phyloP scores from a whole-genome alignment of 2,329 filamentous ascomycete genomes.

The Diaporthe sp. region DNA sequence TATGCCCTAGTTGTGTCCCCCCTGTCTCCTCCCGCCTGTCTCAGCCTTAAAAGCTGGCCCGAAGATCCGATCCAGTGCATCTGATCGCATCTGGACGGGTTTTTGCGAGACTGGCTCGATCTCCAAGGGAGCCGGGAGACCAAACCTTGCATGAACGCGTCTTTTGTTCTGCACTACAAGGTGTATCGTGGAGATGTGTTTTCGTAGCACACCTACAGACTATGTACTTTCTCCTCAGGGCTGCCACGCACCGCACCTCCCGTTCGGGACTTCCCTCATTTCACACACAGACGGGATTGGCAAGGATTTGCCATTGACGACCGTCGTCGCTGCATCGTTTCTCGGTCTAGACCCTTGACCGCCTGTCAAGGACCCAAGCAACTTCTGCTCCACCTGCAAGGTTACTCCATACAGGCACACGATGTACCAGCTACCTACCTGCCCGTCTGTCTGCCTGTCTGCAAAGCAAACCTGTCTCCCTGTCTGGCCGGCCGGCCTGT shows the following conservation, averaged over 20 bases:
- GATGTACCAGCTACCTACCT: background rate
- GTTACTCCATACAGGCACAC: background rate
- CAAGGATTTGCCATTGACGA: conserved; percentile 21
- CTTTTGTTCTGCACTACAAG: background rate
- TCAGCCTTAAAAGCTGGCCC: conserved; percentile 37
- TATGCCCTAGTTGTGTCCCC: conserved; percentile 6
- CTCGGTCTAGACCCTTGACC: conserved; percentile 35
- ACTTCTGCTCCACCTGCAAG: background rate
- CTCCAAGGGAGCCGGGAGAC: background rate
- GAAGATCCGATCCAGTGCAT: conserved; percentile 19
- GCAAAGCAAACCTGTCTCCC: too few relatives aligned
- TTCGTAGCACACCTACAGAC: background rate
- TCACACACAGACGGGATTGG: background rate
- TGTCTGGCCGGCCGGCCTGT: background rate
- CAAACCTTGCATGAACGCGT: conserved; percentile 1
- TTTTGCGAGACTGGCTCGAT: conserved; percentile 15
- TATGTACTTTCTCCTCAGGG: background rate
- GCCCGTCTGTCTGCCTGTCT: background rate
- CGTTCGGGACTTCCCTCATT: background rate
- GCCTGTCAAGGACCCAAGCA: conserved; percentile 32
- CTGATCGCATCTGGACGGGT: conserved; percentile 1
- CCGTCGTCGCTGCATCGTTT: background rate
- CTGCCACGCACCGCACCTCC: conserved; percentile 7
- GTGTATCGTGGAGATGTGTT: background rate
- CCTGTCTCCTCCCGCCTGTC: conserved; percentile 36